phyloP scores from a whole-genome alignment of 1,139 yeast species.

The Yamadazyma sp. region DNA sequence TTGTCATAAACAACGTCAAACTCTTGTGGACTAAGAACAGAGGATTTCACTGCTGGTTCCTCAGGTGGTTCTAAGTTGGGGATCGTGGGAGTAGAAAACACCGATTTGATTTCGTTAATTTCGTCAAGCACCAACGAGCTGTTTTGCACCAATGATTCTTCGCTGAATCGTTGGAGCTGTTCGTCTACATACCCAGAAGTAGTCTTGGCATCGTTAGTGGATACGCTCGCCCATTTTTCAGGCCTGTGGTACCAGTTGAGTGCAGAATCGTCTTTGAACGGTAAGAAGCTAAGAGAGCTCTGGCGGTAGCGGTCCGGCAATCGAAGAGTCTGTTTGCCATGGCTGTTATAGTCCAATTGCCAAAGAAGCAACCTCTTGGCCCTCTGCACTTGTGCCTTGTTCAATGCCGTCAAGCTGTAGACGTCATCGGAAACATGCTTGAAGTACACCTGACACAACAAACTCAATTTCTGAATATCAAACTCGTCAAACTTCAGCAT shows the following conservation, averaged over 20 bases:
- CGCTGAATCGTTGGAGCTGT: slow-evolving; percentile 8
- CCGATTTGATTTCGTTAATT: slow-evolving; percentile 9
- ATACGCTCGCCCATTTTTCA: slow-evolving; percentile 22
- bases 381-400: slow-evolving; percentile 26
- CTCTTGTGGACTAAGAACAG: background rate
- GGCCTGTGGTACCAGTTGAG: slow-evolving; percentile 36
- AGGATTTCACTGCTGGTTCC: background rate
- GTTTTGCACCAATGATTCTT: slow-evolving; percentile 3
- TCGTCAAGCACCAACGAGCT: slow-evolving; percentile 8
- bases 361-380: slow-evolving; percentile 42
- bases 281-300: slow-evolving; percentile 18
- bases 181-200: slow-evolving; percentile 5
- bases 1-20: slow-evolving; percentile 2
- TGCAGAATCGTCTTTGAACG: slow-evolving; percentile 33
- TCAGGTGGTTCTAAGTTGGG: background rate
- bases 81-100: slow-evolving; percentile 8
- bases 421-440: slow-evolving; percentile 19
- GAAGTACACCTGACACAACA: slow-evolving; percentile 38
- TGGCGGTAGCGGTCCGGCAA: slow-evolving; percentile 17
- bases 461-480: slow-evolving; percentile 26
- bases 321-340: slow-evolving; percentile 21
- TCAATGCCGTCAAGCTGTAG: slow-evolving; percentile 34
- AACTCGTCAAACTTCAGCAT: slow-evolving; percentile 26
- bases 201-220: background rate
- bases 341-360: slow-evolving; percentile 37